Conservation (phyloP, 129 eudicot genomes). For the Sambucus nigra region DNA sequence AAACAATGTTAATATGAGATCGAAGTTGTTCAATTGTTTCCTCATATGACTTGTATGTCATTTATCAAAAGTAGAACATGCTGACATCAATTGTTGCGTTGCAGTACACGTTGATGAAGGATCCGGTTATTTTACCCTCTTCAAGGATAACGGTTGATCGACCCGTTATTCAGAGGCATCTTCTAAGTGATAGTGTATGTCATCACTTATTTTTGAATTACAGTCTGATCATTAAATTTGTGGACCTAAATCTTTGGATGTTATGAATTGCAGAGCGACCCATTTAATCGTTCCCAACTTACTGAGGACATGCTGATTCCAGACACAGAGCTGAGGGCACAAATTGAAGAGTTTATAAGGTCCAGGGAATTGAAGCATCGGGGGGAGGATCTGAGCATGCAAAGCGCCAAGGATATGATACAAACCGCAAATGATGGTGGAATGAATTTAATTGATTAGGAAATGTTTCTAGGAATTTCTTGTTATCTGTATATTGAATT, state of each 20-base stretch:
- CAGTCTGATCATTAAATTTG: neutral
- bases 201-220: neutral
- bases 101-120: slow-evolving; percentile 93
- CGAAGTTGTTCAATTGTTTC: neutral
- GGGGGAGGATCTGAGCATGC: slow-evolving; percentile 32
- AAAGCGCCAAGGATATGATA: slow-evolving; percentile 46
- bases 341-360: slow-evolving; percentile 65
- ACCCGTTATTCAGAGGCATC: slow-evolving; percentile 93
- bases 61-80: neutral
- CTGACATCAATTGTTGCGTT: slow-evolving; percentile 11
- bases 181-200: slow-evolving; percentile 67
- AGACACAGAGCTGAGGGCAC: slow-evolving; percentile 65
- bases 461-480: slow-evolving; percentile 6
- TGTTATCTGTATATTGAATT: slow-evolving; percentile 10
- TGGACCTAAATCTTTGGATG: neutral
- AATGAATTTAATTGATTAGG: slow-evolving; percentile 46
- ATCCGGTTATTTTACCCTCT: slow-evolving; percentile 92
- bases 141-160: slow-evolving; percentile 79
- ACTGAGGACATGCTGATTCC: slow-evolving; percentile 90
- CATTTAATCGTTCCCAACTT: slow-evolving; percentile 90
- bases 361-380: slow-evolving; percentile 39
- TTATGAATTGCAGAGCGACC: slow-evolving; percentile 63
- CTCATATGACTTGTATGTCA: neutral
- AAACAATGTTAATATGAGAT: neutral
- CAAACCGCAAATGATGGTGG: slow-evolving; percentile 36